Evolutionary conservation across 371 early-diverging fungal species (phyloP).

Genomic region (Mortierella polycephala): DNA sequence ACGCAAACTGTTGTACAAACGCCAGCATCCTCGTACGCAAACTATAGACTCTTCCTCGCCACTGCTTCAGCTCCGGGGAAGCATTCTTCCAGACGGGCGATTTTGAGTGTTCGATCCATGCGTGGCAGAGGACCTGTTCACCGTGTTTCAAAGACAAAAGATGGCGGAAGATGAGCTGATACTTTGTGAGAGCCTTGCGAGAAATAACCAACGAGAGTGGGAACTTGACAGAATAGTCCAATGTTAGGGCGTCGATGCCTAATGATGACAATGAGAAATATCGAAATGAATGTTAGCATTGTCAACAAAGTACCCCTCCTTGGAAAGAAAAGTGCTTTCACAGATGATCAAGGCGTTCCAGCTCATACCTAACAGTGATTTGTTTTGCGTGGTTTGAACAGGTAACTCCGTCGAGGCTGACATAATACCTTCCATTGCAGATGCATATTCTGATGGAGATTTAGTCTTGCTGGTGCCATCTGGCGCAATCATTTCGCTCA

Average conservation of each 20-base stretch:
- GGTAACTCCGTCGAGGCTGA: conserved; percentile 14
- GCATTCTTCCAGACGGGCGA: conserved; percentile 39
- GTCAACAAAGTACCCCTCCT: not conserved
- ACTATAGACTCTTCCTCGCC: conserved; percentile 72
- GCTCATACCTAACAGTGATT: conserved; percentile 15
- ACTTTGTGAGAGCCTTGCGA: conserved; percentile 84
- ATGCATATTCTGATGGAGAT: not conserved
- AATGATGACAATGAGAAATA: not conserved
- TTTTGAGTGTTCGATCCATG: conserved; percentile 76
- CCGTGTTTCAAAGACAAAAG: conserved; percentile 86
- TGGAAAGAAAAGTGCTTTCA: too few relatives aligned
- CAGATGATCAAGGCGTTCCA: too few relatives aligned
- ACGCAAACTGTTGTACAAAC: conserved; percentile 88
- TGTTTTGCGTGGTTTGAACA: conserved; percentile 10
- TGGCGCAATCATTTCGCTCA: too few relatives aligned
- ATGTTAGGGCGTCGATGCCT: conserved; percentile 82
- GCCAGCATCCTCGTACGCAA: conserved; percentile 84
- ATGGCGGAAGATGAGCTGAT: conserved; percentile 92
- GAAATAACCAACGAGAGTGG: conserved; percentile 91
- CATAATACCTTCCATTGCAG: conserved; percentile 39
- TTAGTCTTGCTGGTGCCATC: too few relatives aligned
- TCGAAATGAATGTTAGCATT: not conserved
- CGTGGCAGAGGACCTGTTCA: conserved; percentile 78
- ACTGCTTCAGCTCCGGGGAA: conserved; percentile 58
- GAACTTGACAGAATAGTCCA: conserved; percentile 84